These are phyloP conservation scores for Dacryopinax primogenitus DNA, from an alignment of 768 basidiomycete species.

Conservation along the genomic window DNA sequence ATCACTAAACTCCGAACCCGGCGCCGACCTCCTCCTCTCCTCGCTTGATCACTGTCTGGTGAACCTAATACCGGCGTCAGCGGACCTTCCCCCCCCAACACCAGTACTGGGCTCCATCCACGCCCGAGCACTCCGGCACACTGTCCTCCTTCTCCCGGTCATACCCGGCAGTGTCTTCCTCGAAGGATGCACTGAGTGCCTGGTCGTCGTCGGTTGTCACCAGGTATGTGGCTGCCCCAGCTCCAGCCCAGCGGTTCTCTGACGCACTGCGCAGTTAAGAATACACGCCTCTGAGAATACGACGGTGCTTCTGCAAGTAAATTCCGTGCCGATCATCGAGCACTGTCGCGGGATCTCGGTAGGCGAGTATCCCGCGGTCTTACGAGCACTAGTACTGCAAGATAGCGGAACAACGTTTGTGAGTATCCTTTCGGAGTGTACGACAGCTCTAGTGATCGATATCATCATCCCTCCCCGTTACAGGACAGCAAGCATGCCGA, in stretches of 20 bases:
- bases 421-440: slow-evolving; percentile 10
- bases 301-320: slow-evolving; percentile 51
- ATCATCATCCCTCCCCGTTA: not conserved
- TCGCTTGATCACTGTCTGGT: slow-evolving; percentile 57
- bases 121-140: slow-evolving; percentile 44
- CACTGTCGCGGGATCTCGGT: slow-evolving; percentile 53
- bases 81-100: not conserved
- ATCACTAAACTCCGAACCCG: not conserved
- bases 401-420: too few species aligned
- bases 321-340: slow-evolving; percentile 72
- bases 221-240: slow-evolving; percentile 40
- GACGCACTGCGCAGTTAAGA: slow-evolving; percentile 47
- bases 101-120: slow-evolving; percentile 43
- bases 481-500: slow-evolving; percentile 33
- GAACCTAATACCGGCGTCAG: slow-evolving; percentile 33
- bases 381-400: too few species aligned
- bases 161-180: slow-evolving; percentile 62
- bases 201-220: slow-evolving; percentile 62
- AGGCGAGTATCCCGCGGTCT: slow-evolving; percentile 40
- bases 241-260: not conserved
- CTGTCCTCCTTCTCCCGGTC: slow-evolving; percentile 50
- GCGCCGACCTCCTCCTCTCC: slow-evolving; percentile 49
- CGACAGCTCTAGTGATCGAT: slow-evolving; percentile 10
- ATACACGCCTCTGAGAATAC: slow-evolving; percentile 63
- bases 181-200: slow-evolving; percentile 47